Evolutionary conservation across 345 rosid genomes (phyloP).

Genomic region (Gossypium turneri): DNA sequence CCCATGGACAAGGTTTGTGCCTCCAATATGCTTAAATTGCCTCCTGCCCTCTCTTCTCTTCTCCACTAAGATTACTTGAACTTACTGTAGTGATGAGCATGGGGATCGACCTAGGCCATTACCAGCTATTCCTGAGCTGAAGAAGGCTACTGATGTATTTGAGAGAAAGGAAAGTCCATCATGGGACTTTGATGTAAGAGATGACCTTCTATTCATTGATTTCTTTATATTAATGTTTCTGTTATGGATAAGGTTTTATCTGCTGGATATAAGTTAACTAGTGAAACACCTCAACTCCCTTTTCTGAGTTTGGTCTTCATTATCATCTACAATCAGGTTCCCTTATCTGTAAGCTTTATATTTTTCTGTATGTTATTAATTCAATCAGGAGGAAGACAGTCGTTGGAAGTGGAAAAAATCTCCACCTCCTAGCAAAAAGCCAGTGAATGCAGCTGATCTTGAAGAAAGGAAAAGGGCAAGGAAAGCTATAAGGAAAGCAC

Average conservation of each 20-base stretch:
- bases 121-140: slow-evolving; percentile 42
- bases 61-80: slow-evolving; percentile 24
- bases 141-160: slow-evolving; percentile 36
- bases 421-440: slow-evolving; percentile 43
- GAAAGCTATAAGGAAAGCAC: slow-evolving; percentile 18
- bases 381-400: slow-evolving; percentile 39
- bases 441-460: slow-evolving; percentile 21
- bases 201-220: background rate
- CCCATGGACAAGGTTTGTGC: slow-evolving; percentile 57
- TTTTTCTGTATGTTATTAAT: background rate
- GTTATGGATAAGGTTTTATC: background rate
- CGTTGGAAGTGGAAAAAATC: slow-evolving; percentile 55
- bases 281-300: background rate
- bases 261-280: background rate
- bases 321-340: background rate
- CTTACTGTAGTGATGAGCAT: slow-evolving; percentile 38
- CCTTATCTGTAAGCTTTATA: background rate
- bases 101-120: slow-evolving; percentile 57
- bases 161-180: slow-evolving; percentile 48
- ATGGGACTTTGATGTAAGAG: slow-evolving; percentile 51
- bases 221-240: background rate
- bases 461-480: slow-evolving; percentile 27
- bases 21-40: slow-evolving; percentile 44
- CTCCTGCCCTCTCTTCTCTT: slow-evolving; percentile 42
- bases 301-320: background rate